Percentiles rank a stretch among this genome's conserved stretches.
These are phyloP conservation scores for Fusarium tuaranense DNA, from an alignment of 2,329 filamentous ascomycete species.

Conservation along the genomic window DNA sequence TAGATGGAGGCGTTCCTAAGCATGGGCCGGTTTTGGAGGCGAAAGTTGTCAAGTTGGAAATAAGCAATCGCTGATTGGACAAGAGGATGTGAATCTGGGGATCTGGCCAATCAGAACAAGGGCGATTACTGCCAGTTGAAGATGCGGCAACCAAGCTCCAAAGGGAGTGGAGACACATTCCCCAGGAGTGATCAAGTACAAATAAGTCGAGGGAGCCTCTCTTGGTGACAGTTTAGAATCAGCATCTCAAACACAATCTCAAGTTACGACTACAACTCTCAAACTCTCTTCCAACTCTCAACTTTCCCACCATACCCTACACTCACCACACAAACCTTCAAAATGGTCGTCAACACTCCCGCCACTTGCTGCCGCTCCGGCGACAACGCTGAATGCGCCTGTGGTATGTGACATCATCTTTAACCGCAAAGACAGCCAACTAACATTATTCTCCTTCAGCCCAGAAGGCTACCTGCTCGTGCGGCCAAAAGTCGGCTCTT, in stretches of 20 bases:
- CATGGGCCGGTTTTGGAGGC: constrained; percentile 35
- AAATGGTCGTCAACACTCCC: constrained; percentile 49
- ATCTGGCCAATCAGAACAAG: constrained; percentile 1
- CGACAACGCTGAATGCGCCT: constrained; percentile 63
- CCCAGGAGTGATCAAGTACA: constrained; percentile 33
- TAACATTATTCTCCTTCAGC: constrained; percentile 53
- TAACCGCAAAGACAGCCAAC: constrained; percentile 1
- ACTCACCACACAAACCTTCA: constrained; percentile 23
- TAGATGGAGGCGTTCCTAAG: not conserved
- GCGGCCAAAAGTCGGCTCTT: constrained; percentile 87
- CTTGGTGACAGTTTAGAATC: not conserved
- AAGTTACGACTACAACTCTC: constrained; percentile 6
- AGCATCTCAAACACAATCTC: not conserved
- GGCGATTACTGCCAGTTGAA: constrained; percentile 32
- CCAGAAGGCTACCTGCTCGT: constrained; percentile 82
- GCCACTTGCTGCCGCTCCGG: constrained; percentile 70
- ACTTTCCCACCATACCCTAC: not conserved
- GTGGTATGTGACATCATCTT: constrained; percentile 60
- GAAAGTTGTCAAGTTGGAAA: constrained; percentile 33
- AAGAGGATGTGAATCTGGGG: rapidly evolving
- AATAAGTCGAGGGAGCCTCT: constrained; percentile 38
- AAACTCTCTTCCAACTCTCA: not conserved
- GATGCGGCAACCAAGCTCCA: constrained; percentile 3
- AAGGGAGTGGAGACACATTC: constrained; percentile 26
- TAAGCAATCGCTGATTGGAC: constrained; percentile 42